Percentiles rank a stretch among this genome's conserved stretches.
phyloP scores from a whole-genome alignment of 1,284 basidiomycete species.

The Melanopsichium pennsylvanicum region DNA sequence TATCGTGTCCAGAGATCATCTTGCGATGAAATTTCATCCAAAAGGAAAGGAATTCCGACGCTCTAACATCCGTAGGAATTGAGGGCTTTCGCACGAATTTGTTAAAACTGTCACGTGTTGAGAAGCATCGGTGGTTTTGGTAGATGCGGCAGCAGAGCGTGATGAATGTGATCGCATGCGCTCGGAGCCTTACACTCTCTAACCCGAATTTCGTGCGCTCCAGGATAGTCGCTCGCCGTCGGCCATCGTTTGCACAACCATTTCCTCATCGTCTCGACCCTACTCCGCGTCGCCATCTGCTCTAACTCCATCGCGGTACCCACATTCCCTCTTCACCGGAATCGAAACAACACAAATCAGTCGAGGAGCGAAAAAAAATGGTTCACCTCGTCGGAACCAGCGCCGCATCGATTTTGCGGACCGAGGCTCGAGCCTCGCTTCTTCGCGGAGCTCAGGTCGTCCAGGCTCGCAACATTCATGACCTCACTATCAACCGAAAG shows the following conservation, averaged over 20 bases:
- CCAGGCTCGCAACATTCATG: conserved; percentile 54
- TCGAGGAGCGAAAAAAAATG: conserved; percentile 20
- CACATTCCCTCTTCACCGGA: background rate
- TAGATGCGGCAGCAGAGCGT: conserved; percentile 9
- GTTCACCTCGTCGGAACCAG: conserved; percentile 43
- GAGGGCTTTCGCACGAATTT: conserved; percentile 18
- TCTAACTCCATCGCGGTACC: background rate
- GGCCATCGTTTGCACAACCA: conserved; percentile 11
- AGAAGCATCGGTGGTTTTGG: background rate
- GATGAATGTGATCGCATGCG: conserved; percentile 28
- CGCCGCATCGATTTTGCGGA: conserved; percentile 35
- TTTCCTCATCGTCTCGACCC: conserved; percentile 26
- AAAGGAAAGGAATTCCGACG: no score
- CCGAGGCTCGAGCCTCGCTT: conserved; percentile 36
- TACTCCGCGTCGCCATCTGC: conserved; percentile 12
- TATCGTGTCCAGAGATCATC: no score
- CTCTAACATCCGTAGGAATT: conserved; percentile 12
- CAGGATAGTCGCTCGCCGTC: conserved; percentile 3
- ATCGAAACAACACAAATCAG: background rate
- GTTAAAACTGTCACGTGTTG: conserved; percentile 20
- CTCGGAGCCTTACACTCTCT: conserved; percentile 2
- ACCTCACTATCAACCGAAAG: conserved; percentile 63
- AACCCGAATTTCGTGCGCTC: conserved; percentile 3
- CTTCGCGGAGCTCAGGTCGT: conserved; percentile 35
- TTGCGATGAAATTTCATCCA: no score